Base-by-base conservation (phyloP, 495 filamentous ascomycete species). In the Aspergillus nidulans region DNA sequence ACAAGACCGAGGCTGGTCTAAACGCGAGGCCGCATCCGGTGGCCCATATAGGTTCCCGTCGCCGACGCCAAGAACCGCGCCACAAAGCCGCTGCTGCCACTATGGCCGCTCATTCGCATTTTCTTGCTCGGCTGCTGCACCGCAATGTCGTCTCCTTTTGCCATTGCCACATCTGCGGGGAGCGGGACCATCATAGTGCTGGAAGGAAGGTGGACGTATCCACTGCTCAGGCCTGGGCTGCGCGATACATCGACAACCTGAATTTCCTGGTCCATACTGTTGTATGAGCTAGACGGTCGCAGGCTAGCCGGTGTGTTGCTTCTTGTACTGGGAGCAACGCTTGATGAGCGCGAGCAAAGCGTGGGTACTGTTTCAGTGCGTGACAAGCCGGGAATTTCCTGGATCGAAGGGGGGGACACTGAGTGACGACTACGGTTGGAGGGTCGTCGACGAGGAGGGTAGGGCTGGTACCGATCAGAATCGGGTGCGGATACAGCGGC, bases 321-420 rank as follows among this genome's bases (percentile, higher is more conserved):
- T 10, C 70, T 67, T 21, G 70, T 70, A 57, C 69, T 75, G 16
- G 73, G 66, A 6, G 72, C 69, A 18, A 76, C 18, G 57, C 77
- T 72, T 52, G 69, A 87, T 53, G 69, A 82, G 12, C 75, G 76
- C 40, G 77, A 79, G 56, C 72, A 65, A 18, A 76, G 59, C 24
- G 77, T 76, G 39, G 64, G 77, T 52, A 70, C 63, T 1, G 71
- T 77, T 42, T 76, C 69, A 0, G 75, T 69, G 15, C 72, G 76
- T 0, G 78, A 76, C 1, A 81, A 67, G 6, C 50, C 63, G 10
- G 78, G 78, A 0, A 81, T 67, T 51, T 78, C 75, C 21, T 75
- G 69, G 32, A 74, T 64, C 15, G 75, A 77, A 1, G 78, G 78
- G 8, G 78, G 77, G 21, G 78, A 81, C 47, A 72, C 71, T n/a